phyloP scores from a whole-genome alignment of 2,329 filamentous ascomycete genomes.

The Fulvia fulva region DNA sequence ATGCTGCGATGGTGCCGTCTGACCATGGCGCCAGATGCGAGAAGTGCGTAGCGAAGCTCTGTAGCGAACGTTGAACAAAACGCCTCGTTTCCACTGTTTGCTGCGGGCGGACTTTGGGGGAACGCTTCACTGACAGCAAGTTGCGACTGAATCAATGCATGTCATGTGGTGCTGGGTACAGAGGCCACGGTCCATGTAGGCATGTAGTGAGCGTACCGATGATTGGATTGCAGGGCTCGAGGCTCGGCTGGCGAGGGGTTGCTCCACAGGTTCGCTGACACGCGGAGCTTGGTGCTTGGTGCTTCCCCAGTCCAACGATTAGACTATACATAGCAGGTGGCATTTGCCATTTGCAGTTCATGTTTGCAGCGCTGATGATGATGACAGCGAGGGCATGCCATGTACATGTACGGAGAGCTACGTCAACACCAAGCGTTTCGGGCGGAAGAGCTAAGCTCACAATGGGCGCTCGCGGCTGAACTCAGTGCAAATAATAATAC shows the following conservation, averaged over 20 bases:
- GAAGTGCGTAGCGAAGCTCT: background rate
- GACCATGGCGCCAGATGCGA: background rate
- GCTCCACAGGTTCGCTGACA: background rate
- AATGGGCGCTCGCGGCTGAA: background rate
- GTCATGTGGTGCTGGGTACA: background rate
- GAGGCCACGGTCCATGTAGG: background rate
- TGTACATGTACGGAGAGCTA: background rate
- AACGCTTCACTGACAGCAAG: background rate
- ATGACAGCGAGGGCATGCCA: background rate
- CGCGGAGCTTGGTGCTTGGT: background rate
- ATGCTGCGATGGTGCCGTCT: background rate
- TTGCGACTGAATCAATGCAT: background rate
- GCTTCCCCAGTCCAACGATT: too few relatives aligned
- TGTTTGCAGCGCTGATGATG: background rate
- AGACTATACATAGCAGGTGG: too few relatives aligned
- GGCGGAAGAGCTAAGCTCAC: background rate
- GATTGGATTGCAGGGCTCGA: too few relatives aligned
- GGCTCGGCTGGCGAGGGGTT: background rate
- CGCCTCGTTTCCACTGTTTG: background rate
- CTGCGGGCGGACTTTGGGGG: background rate
- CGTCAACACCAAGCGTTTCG: constrained; percentile 2
- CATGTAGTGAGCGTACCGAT: too few relatives aligned
- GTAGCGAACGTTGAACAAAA: background rate
- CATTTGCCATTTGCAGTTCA: background rate
- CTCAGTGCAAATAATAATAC: background rate